Percentiles rank a stretch among this genome's conserved stretches.
Conservation (phyloP, 306 rosid species). For the Quercus agrifolia region DNA sequence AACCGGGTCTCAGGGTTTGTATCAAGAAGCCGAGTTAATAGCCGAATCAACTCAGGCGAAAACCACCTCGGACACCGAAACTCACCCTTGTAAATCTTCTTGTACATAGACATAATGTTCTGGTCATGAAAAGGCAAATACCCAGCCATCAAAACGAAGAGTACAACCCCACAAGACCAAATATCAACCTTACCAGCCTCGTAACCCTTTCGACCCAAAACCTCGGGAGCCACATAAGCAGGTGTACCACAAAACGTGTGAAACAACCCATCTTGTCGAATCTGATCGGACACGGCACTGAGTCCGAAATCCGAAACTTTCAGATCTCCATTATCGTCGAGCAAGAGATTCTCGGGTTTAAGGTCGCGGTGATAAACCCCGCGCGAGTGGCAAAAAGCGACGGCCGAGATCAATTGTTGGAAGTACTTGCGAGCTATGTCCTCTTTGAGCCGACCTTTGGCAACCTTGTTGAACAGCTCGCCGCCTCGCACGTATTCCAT, state of each 20-base stretch:
- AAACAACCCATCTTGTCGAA: constrained; percentile 79
- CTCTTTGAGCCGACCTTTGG: constrained; percentile 80
- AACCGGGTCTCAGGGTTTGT: constrained; percentile 70
- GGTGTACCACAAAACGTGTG: constrained; percentile 97
- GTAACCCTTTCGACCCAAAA: constrained; percentile 71
- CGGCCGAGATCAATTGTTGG: constrained; percentile 85
- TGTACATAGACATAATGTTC: constrained; percentile 86
- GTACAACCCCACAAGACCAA: constrained; percentile 88
- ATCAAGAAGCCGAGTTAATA: constrained; percentile 52
- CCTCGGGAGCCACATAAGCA: constrained; percentile 96
- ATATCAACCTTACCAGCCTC: constrained; percentile 87
- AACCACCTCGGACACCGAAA: constrained; percentile 90
- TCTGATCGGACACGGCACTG: constrained; percentile 87
- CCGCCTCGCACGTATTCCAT: constrained; percentile 96
- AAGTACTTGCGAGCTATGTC: constrained; percentile 76
- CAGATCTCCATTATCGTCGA: constrained; percentile 73
- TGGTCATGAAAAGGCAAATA: constrained; percentile 88
- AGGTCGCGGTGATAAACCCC: constrained; percentile 89
- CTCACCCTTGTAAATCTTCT: constrained; percentile 83
- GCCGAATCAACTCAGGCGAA: constrained; percentile 54
- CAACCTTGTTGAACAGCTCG: constrained; percentile 91
- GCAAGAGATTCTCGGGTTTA: constrained; percentile 77
- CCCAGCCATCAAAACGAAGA: constrained; percentile 92
- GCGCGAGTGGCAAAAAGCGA: constrained; percentile 81
- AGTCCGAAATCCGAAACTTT: constrained; percentile 89